Evolutionary conservation across 1,284 basidiomycete species (phyloP), one percentile per base, ranked within the genome.

Genomic region (Tremellales sp.): DNA sequence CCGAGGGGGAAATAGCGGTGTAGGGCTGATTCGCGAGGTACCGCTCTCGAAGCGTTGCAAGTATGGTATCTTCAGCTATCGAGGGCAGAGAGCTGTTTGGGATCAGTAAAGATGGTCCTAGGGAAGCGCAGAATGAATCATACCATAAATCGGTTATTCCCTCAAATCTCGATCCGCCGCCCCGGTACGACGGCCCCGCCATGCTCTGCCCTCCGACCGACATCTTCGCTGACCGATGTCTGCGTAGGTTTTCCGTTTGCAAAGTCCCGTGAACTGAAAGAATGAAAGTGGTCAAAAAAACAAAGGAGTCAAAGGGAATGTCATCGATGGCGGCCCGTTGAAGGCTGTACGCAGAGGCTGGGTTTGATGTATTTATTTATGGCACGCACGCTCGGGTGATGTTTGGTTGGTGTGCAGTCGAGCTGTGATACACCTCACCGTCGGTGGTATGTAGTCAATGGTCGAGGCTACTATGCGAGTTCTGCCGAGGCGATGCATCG

Each of bases 21-120:
- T 93, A 93, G 54, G 89, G 84, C 54, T 76, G 81, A 74, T 90
- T 86, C 1, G 81, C 76, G 76, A 89, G 82, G 73, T 91, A 93
- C 32, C 88, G 80, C 73, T 92, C 87, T 28, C 87, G 83, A 42
- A 93, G 79, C 53, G 85, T 86, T 53, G 86, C 80, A 3, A 73
- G 56, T 41, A 72, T 57, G 4, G 68, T 72, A 47, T 73, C 70
- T 49, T 71, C 70, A 10, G 68, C 70, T 37, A 72, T 61, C n/a
- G 66, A 59, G 5, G 68, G 60, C 13, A 65, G 53, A 6, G 60
- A 32, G 29, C 65, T 68, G 37, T n/a, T 24, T 27, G 12, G 5
- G 19, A 31, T 32, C 9, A n/a, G 27, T 48, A 38, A 51, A 41
- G 34, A 22, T 18, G 14, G n/a, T 4, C 2, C 10, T 26, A 9